Percentiles rank a stretch among this genome's conserved stretches.
Conservation (phyloP, 129 eudicot genomes). For the Arctium lappa region DNA sequence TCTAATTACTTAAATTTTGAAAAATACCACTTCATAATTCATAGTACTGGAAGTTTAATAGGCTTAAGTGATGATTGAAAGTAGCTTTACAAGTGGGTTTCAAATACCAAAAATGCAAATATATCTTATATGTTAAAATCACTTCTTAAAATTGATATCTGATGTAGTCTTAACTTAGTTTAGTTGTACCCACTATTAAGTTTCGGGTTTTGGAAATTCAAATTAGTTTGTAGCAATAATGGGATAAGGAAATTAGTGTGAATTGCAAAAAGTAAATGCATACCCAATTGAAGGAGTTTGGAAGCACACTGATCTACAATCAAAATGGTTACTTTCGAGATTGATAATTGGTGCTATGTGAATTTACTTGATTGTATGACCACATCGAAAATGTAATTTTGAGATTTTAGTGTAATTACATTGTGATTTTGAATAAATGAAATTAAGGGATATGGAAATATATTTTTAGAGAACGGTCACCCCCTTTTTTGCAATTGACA, state of each 20-base stretch:
- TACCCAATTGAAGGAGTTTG: too few species aligned
- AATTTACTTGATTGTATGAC: too few species aligned
- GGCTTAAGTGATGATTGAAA: not conserved
- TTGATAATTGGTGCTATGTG: too few species aligned
- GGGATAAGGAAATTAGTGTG: not conserved
- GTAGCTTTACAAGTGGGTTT: not conserved
- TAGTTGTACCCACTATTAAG: not conserved
- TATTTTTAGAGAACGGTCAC: not conserved
- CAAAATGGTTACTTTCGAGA: too few species aligned
- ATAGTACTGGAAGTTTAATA: not conserved
- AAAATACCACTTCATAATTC: not conserved
- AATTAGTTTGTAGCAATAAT: not conserved
- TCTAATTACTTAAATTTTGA: not conserved
- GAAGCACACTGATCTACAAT: too few species aligned
- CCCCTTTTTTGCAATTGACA: not conserved
- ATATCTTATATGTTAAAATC: not conserved
- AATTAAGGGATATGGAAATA: too few species aligned
- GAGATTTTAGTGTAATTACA: too few species aligned
- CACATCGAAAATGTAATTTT: too few species aligned
- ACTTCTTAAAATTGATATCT: not conserved
- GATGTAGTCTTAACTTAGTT: not conserved
- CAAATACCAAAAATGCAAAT: not conserved
- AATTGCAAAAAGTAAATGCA: too few species aligned
- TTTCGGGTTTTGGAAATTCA: not conserved
- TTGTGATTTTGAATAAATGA: too few species aligned